A percentile compares a stretch with the other conserved stretches of the same genome.
Conservation (phyloP, 2,329 filamentous ascomycete species). For the Dothistroma septosporum region DNA sequence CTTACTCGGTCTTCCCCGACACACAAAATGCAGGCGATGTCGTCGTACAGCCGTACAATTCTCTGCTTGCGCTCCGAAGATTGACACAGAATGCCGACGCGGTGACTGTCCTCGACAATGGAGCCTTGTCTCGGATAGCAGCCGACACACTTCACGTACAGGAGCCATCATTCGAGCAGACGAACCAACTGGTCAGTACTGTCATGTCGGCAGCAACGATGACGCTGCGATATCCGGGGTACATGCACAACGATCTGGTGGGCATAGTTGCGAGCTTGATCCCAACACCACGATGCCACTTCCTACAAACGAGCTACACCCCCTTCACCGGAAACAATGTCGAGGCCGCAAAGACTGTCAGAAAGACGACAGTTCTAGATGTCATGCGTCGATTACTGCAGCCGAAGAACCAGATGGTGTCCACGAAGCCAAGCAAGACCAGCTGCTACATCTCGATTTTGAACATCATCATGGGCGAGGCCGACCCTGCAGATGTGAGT, state of each 20-base stretch:
- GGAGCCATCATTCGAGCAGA: slow-evolving; percentile 93
- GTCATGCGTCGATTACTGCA: slow-evolving; percentile 95
- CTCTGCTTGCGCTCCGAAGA: slow-evolving; percentile 82
- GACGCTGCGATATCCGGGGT: slow-evolving; percentile 91
- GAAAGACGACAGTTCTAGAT: slow-evolving; percentile 95
- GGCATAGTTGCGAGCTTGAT: slow-evolving; percentile 95
- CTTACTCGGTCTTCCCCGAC: slow-evolving; percentile 97
- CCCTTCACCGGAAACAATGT: slow-evolving; percentile 96
- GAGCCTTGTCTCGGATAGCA: slow-evolving; percentile 86
- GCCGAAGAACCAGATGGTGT: slow-evolving; percentile 99
- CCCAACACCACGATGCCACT: slow-evolving; percentile 93
- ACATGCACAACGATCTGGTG: slow-evolving; percentile 99
- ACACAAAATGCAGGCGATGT: slow-evolving; percentile 83
- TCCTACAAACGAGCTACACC: slow-evolving; percentile 97
- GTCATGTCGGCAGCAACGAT: slow-evolving; percentile 99
- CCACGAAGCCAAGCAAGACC: slow-evolving; percentile 88
- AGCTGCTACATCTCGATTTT: slow-evolving; percentile 99
- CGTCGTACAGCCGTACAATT: slow-evolving; percentile 98
- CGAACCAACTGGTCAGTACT: slow-evolving; percentile 90
- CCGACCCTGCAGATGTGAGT: slow-evolving; percentile 82
- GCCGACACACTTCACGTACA: slow-evolving; percentile 92
- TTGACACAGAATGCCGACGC: slow-evolving; percentile 96
- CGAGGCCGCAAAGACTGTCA: slow-evolving; percentile 93
- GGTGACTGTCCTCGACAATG: slow-evolving; percentile 95
- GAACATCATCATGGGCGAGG: slow-evolving; percentile 98